Evolutionary conservation across 129 eudicot genomes (phyloP), one percentile per base, ranked within the genome.

Genomic region (Mikania micrantha): DNA sequence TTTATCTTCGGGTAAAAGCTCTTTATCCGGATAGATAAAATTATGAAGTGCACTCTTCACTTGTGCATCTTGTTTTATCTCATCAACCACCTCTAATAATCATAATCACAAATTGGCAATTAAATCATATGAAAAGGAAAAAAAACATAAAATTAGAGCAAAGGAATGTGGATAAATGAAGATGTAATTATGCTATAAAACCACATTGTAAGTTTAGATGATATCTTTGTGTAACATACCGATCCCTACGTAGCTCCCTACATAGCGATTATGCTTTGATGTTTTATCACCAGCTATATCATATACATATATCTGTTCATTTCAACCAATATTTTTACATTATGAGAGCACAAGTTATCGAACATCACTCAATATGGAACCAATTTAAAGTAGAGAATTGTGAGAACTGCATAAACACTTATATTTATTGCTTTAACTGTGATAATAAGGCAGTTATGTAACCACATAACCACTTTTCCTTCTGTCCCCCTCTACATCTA

Each of bases 1-100:
- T 79, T 79, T 78, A 72, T 89, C 99, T 73, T 94, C 97, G 4
- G 96, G 90, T 53, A 94, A 88, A 38, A 89, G 95, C 59, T 94
- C 99, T 74, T 94, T 89, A 78, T 76, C 70, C 5, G 97, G 96
- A 64, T 94, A 89, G 32, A 94, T 83, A 60, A 94, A 87, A 25
- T 89, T 83, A 81, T 86, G 85, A 1, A 94, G 60, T 27, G 82
- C 85, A n/a, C 64, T 68, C 24, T 76, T 73, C 77, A 71, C 82
- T 60, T 70, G 53, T 57, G 48, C 41, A 40, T 71, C 82, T 66
- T 78, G 85, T 42, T 49, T 81, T 69, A 80, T 72, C 49, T 76
- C 81, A 44, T 80, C 82, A 70, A 28, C 66, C 50, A 84, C 77
- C 74, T 76, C 92, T 89, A 59, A 69, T 24, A 79, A 69, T 40